These are phyloP conservation scores for Amphichorda felina DNA, from an alignment of 2,329 filamentous ascomycete species.

Conservation along the genomic window DNA sequence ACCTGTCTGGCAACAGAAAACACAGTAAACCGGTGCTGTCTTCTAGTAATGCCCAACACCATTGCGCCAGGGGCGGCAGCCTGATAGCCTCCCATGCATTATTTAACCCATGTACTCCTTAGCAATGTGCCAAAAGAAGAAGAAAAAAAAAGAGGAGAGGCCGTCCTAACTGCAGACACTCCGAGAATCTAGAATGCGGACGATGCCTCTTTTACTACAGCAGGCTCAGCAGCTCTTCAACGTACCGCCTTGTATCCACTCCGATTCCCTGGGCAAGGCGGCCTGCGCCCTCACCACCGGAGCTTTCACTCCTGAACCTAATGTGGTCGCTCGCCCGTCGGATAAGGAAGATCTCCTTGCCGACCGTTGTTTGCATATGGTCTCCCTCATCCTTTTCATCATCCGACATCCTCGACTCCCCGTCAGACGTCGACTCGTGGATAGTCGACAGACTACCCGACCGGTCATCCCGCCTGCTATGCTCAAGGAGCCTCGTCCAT, in stretches of 20 bases:
- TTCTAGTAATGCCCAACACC: no score
- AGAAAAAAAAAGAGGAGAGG: no score
- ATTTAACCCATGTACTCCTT: no score
- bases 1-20: no score
- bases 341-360: slow-evolving; percentile 51
- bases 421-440: slow-evolving; percentile 11
- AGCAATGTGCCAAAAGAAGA: no score
- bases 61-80: no score
- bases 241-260: slow-evolving; percentile 63
- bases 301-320: slow-evolving; percentile 23
- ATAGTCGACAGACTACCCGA: slow-evolving; percentile 16
- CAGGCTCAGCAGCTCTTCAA: slow-evolving; percentile 59
- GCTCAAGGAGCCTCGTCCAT: slow-evolving; percentile 45
- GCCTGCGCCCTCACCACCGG: slow-evolving; percentile 38
- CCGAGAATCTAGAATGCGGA: no score
- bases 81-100: no score
- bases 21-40: no score
- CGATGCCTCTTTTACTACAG: slow-evolving; percentile 9
- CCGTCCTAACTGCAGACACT: no score
- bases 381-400: slow-evolving; percentile 6
- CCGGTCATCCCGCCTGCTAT: slow-evolving; percentile 6
- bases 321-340: slow-evolving; percentile 46
- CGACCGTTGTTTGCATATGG: slow-evolving; percentile 8
- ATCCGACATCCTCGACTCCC: background rate
- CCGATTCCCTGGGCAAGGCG: slow-evolving; percentile 62